Base-by-base conservation (phyloP, 2,329 filamentous ascomycete species). In the Fusarium oxysporum region DNA sequence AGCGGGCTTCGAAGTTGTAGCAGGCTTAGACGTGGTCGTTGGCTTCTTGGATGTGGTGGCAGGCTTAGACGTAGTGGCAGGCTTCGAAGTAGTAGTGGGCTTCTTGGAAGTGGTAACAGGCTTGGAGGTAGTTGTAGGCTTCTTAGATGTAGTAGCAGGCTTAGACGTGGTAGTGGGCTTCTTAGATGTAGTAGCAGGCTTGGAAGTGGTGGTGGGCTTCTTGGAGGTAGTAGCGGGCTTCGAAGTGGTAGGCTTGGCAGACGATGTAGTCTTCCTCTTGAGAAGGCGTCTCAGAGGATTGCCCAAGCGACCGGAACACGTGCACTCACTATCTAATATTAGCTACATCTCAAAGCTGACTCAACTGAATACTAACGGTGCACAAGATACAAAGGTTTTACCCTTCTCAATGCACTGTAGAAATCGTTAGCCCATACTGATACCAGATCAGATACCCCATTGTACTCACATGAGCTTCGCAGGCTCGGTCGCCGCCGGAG, bases 401-500 rank as follows among this genome's bases (percentile, higher is more conserved):
- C 23, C 47, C 11, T 35, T 40, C 28, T 55, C 59, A 9, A 43
- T 32, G 16, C 62, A 65, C 60, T 63, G 23, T 9, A 32, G 9
- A n/a, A 37, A 17, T 30, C 10, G n/a, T 60, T 41, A 60, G 25
- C 17, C 11, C 45, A 16, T 10, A 16, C 6, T 30, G 17, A 12
- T 28, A 17, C 33, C 50, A 28, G 23, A 7, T 14, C 19, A 9
- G n/a, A n/a, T 37, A 10, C 9, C 25, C 3, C 3, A 17, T 17
- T 60, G 53, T 28, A 48, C 60, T 43, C 56, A 43, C 61, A 28
- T 68, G n/a, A 54, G 35, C 40, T 30, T 47, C 35, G 8, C 65
- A 68, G 13, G 47, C 63, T 38, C 28, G 23, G 10, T 57, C 41
- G 11, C 63, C 63, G 2, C 51, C 64, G 21, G 35, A 33, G 25